Evolutionary conservation across 768 basidiomycete genomes (phyloP), one percentile per base, ranked within the genome.

Genomic region (Tricholoma saponaceum): DNA sequence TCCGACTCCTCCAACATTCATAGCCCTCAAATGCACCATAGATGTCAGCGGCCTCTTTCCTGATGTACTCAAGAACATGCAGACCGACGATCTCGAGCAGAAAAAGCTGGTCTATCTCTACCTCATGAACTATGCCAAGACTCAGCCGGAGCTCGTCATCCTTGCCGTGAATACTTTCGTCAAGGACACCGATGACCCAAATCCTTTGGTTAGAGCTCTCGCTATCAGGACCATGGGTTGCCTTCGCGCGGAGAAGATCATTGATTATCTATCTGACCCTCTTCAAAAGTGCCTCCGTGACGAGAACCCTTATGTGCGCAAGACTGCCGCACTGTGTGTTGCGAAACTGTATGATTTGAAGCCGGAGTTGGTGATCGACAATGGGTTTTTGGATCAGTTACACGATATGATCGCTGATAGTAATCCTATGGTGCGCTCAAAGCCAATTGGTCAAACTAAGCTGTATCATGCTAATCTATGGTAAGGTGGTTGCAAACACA

Each of bases 51-150:
- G 95, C 20, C 84, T 98, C 63, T 98, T 98, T 69, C 95, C 96
- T 7, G 94, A 98, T 74, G 96, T 98, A 28, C 86, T 99, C 68
- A 97, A 97, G 82, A 98, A 98, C 74, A 97, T 95, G 95, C 96
- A 98, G 76, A 98, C 97, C 23, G 96, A 99, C 52, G 96, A 98
- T 71, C 83, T 99, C 54, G 97, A 99, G 72, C 97, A 98, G 77
- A 99, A 98, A 85, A 98, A 99, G 74, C 89, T 99, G 32, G 97
- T 98, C n/a, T 98, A 97, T 67, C 83, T 97, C 22, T 98, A 98
- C 72, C 86, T 99, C 58, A 98, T 98, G 91, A 99, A 99, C 78
- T 99, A 98, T 64, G 96, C 96, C 32, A 97, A 97, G 70, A 95
- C 96, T 0, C 97, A 99, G 68, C 97, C 97, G 0, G 97, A 99